phyloP scores from a whole-genome alignment of 441 rosid species.

The Brassica balearica region DNA sequence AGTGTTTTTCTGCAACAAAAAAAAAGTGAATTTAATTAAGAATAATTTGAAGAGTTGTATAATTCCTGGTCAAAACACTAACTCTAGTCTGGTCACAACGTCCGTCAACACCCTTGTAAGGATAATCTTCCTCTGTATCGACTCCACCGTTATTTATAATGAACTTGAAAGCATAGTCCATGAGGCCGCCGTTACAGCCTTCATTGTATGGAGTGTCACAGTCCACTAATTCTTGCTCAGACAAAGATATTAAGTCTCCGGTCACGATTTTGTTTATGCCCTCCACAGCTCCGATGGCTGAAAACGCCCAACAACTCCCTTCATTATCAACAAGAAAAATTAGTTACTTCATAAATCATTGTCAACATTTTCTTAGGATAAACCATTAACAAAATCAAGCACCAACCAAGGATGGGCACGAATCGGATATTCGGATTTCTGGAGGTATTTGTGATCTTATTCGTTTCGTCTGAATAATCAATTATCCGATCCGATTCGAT shows the following conservation, averaged over 20 bases:
- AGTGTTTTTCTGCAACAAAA: constrained; percentile 69
- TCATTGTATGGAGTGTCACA: constrained; percentile 78
- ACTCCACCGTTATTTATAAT: constrained; percentile 86
- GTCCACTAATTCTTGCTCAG: constrained; percentile 92
- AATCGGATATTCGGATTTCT: too few relatives aligned
- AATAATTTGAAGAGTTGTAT: background rate
- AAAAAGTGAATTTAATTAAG: background rate
- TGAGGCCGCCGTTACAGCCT: constrained; percentile 91
- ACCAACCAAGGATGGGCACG: too few relatives aligned
- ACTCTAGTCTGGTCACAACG: constrained; percentile 61
- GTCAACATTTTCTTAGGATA: background rate
- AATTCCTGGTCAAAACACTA: constrained; percentile 23
- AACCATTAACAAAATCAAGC: background rate
- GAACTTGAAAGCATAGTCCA: constrained; percentile 89
- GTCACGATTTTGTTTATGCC: constrained; percentile 83
- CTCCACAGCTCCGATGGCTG: constrained; percentile 80
- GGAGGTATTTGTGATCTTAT: too few relatives aligned
- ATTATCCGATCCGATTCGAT: too few relatives aligned
- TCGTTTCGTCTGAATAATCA: too few relatives aligned
- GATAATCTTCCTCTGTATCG: constrained; percentile 85
- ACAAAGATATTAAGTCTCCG: constrained; percentile 64
- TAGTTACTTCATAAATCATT: background rate
- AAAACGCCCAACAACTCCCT: constrained; percentile 99
- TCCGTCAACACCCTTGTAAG: constrained; percentile 50
- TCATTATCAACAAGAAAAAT: constrained; percentile 18